A percentile compares a stretch with the other conserved stretches of the same genome.
Conservation (phyloP, 1,284 basidiomycete species). For the Ustilago esculenta region DNA sequence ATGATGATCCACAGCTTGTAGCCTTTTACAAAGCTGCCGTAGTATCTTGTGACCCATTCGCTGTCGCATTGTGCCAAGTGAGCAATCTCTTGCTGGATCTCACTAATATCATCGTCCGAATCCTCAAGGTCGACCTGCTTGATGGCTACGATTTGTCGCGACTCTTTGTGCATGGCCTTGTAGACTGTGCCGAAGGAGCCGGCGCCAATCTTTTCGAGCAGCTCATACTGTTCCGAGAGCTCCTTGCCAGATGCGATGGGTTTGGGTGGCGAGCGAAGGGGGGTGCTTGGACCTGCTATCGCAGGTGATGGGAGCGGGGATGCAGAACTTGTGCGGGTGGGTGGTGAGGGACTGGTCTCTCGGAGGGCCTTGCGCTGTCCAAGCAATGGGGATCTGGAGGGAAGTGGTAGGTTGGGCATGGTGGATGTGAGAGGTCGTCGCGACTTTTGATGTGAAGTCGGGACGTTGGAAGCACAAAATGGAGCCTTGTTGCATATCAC, state of each 20-base stretch:
- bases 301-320: conserved; percentile 25
- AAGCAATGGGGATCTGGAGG: conserved; percentile 55
- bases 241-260: conserved; percentile 48
- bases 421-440: background rate
- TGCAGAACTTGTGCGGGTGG: conserved; percentile 39
- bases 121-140: conserved; percentile 84
- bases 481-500: conserved; percentile 1
- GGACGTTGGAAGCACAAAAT: background rate
- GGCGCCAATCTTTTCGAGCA: conserved; percentile 95
- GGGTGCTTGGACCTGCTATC: conserved; percentile 39
- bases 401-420: conserved; percentile 52
- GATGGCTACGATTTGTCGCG: conserved; percentile 92
- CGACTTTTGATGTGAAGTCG: background rate
- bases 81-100: conserved; percentile 94
- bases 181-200: conserved; percentile 96
- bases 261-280: conserved; percentile 26
- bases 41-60: conserved; percentile 93
- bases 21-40: conserved; percentile 93
- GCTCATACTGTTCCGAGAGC: conserved; percentile 75
- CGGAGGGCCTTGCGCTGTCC: conserved; percentile 35
- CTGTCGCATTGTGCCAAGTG: conserved; percentile 95
- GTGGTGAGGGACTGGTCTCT: conserved; percentile 36
- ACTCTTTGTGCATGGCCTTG: conserved; percentile 89
- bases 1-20: conserved; percentile 99
- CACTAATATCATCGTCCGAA: conserved; percentile 64